Evolutionary conservation across 805 yeast species (phyloP), one percentile per base, ranked within the genome.

Genomic region (Candida corydali): DNA sequence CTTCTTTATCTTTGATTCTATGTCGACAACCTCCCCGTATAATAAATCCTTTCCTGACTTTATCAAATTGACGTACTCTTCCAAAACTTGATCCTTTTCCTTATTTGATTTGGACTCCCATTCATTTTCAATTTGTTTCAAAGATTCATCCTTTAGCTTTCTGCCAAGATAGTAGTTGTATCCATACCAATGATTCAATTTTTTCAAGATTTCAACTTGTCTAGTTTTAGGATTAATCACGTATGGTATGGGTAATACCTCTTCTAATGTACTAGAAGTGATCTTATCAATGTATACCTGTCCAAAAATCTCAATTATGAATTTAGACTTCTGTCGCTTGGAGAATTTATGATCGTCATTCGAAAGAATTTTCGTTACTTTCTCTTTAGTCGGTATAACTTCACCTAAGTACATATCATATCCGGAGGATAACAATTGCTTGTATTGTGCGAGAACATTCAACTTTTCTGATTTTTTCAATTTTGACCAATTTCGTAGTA

Each of bases 401-500:
- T 55, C 37, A 7, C 66, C 65, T 12, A 43, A 43, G 38, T 44
- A 43, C 7, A 62, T 52, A 32, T 60, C 66, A 33, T 51, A 49
- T 3, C 65, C 66, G 34, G 35, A 44, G 24, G 41, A 39, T 26
- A 60, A 37, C 18, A 62, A 46, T 3, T 47, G 38, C 15, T 48
- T 44, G 32, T 61, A 63, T 29, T 56, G 61, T 20, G 49, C 50
- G 5, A 26, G 8, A 5, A 18, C 5, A 3, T 26, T 8, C 16
- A 11, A 4, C 22, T 15, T n/a, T 14, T 27, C 15, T 3, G 16
- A 3, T 4, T 14, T n/a, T 7, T 18, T 26, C 16, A 34, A 27
- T 8, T 12, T 11, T 2, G 20, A 5, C 32, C 32, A 34, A 12
- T 18, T 12, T 15, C n/a, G 10, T 20, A 6, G 3, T 15, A 30